Evolutionary conservation across 441 rosid species (phyloP).

Genomic region (Populus hybrid): DNA sequence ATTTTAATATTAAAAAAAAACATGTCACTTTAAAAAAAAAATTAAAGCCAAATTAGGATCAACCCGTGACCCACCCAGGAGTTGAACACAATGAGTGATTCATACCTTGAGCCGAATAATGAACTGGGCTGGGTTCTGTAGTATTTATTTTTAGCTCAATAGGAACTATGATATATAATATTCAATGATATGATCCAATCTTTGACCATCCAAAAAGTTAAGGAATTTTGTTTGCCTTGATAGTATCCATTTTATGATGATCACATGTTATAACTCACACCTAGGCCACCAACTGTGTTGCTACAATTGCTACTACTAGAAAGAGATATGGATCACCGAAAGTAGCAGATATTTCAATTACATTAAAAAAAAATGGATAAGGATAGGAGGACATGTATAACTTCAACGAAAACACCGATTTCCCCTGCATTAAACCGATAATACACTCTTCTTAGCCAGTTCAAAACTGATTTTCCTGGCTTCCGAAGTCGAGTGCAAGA

Average conservation of each 20-base stretch:
- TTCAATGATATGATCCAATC: not conserved
- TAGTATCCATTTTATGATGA: conserved; percentile 12
- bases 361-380: too few relatives aligned
- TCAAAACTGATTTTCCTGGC: not conserved
- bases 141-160: not conserved
- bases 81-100: not conserved
- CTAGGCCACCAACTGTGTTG: not conserved
- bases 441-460: not conserved
- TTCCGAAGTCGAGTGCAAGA: not conserved
- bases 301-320: not conserved
- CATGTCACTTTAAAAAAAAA: too few relatives aligned
- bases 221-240: not conserved
- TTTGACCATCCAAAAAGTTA: not conserved
- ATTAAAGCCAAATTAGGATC: not conserved
- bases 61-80: not conserved
- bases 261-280: not conserved
- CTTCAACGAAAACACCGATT: too few relatives aligned
- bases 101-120: not conserved
- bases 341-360: not conserved
- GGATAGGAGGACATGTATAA: too few relatives aligned
- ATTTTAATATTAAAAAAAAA: too few relatives aligned
- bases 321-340: not conserved
- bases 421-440: too few relatives aligned
- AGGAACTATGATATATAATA: not conserved
- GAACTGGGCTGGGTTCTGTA: not conserved